These are phyloP conservation scores for Avena atlantica DNA, from an alignment of 176 grass and related monocot genomes.

Conservation along the genomic window DNA sequence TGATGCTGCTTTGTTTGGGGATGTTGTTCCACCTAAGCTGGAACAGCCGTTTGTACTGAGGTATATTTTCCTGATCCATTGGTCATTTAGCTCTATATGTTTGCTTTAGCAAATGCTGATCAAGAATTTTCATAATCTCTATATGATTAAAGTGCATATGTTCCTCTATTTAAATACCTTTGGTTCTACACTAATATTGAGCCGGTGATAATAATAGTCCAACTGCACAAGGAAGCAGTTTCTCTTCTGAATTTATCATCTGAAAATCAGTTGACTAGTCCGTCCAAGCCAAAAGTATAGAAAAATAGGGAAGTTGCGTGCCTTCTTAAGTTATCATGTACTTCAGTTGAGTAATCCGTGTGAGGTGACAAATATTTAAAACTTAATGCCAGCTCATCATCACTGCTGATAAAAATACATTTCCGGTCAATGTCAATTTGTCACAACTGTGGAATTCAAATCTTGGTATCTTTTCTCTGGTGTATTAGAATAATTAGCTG, in stretches of 20 bases:
- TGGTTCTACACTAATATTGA: neutral
- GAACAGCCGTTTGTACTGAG: conserved; percentile 78
- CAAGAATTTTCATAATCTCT: neutral
- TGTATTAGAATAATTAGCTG: neutral
- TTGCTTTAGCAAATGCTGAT: conserved; percentile 18
- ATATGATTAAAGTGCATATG: neutral
- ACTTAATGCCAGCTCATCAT: neutral
- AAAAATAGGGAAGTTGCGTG: neutral
- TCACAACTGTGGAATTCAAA: conserved; percentile 5
- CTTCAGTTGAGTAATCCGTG: conserved; percentile 24
- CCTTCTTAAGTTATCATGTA: conserved; percentile 32
- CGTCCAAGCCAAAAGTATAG: neutral
- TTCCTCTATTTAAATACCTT: neutral
- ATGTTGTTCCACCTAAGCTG: conserved; percentile 79
- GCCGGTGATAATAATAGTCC: neutral
- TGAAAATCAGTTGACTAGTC: conserved; percentile 34
- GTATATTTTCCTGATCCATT: conserved; percentile 50
- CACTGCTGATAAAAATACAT: neutral
- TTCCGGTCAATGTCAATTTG: conserved; percentile 8
- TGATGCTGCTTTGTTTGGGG: conserved; percentile 80
- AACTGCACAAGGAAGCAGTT: neutral
- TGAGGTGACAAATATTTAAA: neutral
- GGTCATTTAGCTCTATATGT: neutral
- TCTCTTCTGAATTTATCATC: conserved; percentile 22
- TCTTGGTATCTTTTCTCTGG: conserved; percentile 26